Evolutionary conservation across 805 yeast species (phyloP), one percentile per base, ranked within the genome.

Genomic region (Cyberlindnera meyerae): DNA sequence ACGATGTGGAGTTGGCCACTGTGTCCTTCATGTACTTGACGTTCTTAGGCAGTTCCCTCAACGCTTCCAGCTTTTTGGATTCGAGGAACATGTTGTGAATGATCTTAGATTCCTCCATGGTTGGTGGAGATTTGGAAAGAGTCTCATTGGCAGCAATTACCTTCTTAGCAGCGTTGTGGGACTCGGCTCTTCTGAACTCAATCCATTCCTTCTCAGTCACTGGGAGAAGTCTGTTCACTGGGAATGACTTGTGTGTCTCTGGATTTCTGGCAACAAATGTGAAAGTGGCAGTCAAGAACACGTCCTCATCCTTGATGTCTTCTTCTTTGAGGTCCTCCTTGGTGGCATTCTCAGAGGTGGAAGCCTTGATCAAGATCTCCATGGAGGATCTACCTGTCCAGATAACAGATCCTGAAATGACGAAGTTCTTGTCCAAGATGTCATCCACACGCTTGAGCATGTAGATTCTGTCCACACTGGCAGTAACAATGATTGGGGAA

Each of bases 251-350:
- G 59, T 85, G 94, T n/a, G 96, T 86, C 37, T 77, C 77, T 7
- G 97, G 97, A 58, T 89, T 85, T 61, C 97, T 75, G 13, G 97
- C 97, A 24, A 88, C 97, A 63, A 89, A 89, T 0, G 97, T 89
- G 68, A 89, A 89, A 54, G 84, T 85, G 6, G 97, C 96, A 22
- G 87, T 80, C 51, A 89, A 62, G 59, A 89, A 86, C 16, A 85
- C 79, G 32, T 83, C 80, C 18, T 77, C 79, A 9, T 70, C 73
- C 18, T 76, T 73, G 42, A 87, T 72, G 26, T 74, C 65, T 4
- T 65, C 71, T 42, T 80, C 81, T 11, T 71, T 68, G 38, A 82
- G 63, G 18, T 67, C 69, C 12, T 57, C 55, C 5, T 84, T 84
- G 8, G 76, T 45, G 8, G 66, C 66, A 11, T 69, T 73, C 35